Percentiles rank a stretch among this genome's conserved stretches.
Conservation (phyloP, 176 grass and related monocot genomes). For the Carex kokanica region DNA sequence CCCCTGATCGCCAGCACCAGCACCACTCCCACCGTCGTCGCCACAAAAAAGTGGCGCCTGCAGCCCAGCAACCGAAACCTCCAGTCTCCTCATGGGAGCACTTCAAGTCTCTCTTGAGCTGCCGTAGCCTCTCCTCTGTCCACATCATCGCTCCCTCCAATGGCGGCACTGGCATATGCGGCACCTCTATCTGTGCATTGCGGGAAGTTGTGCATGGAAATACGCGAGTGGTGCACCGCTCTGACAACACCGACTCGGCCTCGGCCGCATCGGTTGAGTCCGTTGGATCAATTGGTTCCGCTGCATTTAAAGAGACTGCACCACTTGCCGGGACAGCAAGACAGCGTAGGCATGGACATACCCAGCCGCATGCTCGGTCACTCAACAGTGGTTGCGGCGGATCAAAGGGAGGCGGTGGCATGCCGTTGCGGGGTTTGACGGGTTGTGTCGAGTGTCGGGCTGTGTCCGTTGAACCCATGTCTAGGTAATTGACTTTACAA, state of each 20-base stretch:
- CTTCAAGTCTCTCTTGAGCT: conserved; percentile 77
- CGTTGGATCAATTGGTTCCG: conserved; percentile 9
- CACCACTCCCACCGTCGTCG: conserved; percentile 37
- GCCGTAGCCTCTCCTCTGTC: conserved; percentile 51
- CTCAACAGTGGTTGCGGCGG: background rate
- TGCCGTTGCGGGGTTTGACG: conserved; percentile 48
- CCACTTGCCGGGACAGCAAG: conserved; percentile 22
- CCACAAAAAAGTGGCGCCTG: conserved; percentile 47
- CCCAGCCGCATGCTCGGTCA: conserved; percentile 37
- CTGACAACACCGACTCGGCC: conserved; percentile 43
- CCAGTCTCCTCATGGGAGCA: conserved; percentile 66
- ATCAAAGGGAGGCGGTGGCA: conserved; percentile 26
- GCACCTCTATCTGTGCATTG: conserved; percentile 62
- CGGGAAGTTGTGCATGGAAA: conserved; percentile 61
- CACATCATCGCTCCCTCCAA: conserved; percentile 43
- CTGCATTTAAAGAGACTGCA: conserved; percentile 18
- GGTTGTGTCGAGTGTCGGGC: conserved; percentile 89
- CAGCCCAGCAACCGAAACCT: conserved; percentile 1
- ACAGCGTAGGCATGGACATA: conserved; percentile 24
- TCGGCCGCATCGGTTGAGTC: conserved; percentile 33
- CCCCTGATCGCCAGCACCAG: conserved; percentile 17
- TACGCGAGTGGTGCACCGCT: conserved; percentile 28
- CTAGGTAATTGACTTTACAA: conserved; percentile 36
- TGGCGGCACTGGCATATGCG: conserved; percentile 31
- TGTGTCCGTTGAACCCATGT: conserved; percentile 69